Evolutionary conservation across 176 grass and related monocot species (phyloP), one percentile per base, ranked within the genome.

Genomic region (Triticum urartu): DNA sequence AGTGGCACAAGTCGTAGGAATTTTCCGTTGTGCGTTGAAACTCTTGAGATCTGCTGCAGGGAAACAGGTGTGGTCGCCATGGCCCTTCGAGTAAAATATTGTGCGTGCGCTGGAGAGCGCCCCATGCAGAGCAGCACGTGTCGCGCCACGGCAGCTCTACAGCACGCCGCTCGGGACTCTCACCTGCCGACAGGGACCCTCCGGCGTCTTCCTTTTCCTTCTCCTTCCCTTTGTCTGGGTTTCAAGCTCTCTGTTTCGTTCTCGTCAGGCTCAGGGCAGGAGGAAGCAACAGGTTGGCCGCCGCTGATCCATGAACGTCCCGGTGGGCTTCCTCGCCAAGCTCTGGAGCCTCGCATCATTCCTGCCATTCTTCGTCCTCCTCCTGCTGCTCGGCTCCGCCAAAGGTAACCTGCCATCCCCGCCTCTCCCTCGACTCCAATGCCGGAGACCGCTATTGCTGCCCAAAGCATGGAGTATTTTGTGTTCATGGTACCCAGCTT

Each of bases 271-370:
- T 14, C 7, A 8, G 65, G 30, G n/a, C n/a, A 63, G 25, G 38
- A 42, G 2, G 36, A 72, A 42, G 9, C 20, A 71, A 6, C 11
- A 1, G 25, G 54, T 52, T 52, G 48, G 11, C 6, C 14, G 35
- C 14, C 5, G 59, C 38, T 30, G 64, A 52, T 65, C 79, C 61
- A 98, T 98, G 96, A 86, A 94, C 45, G 90, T 90, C 33, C 92
- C 92, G 15, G 79, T 82, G 82, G 90, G 90, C 11, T 94, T 95
- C 72, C 75, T 98, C 14, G 79, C 84, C 70, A 91, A 90, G 70
- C 86, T 95, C 50, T 95, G 93, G 96, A 98, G 93, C 75, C 85
- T 95, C 60, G 33, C 88, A 6, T 91, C 96, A 14, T 95, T 94
- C 79, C 66, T 95, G 32, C 96, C 93, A 3, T 95, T 92, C 90